Evolutionary conservation across 2,329 filamentous ascomycete species (phyloP).

Genomic region (Septoria petroselini): DNA sequence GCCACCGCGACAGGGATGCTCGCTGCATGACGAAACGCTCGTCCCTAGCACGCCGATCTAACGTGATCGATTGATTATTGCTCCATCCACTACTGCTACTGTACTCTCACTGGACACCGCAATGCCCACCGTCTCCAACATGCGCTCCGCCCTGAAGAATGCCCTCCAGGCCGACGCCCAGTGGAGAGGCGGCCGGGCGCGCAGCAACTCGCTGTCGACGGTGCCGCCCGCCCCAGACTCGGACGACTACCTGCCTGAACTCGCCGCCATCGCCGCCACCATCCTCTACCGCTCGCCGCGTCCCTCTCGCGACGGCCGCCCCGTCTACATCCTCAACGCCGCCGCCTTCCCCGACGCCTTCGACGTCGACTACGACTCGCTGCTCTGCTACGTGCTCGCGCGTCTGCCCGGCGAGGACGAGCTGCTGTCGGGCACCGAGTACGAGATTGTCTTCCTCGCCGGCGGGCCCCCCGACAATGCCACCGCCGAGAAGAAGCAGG

Average conservation of each 20-base stretch:
- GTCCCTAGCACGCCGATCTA: too few relatives aligned
- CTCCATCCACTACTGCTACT: too few relatives aligned
- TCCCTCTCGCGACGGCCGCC: constrained; percentile 49
- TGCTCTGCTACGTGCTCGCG: constrained; percentile 55
- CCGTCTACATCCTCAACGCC: constrained; percentile 55
- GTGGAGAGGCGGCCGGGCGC: constrained; percentile 25
- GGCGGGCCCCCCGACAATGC: constrained; percentile 50
- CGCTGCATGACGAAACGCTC: too few relatives aligned
- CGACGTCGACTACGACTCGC: constrained; percentile 53
- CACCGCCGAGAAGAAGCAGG: constrained; percentile 46
- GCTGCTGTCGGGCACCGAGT: constrained; percentile 52
- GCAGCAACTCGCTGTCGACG: constrained; percentile 46
- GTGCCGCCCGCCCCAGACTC: constrained; percentile 47
- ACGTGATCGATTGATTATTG: too few relatives aligned
- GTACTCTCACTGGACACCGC: too few relatives aligned
- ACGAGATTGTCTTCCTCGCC: constrained; percentile 58
- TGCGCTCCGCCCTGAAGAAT: constrained; percentile 30
- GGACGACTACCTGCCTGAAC: constrained; percentile 47
- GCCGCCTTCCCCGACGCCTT: constrained; percentile 55
- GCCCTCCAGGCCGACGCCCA: constrained; percentile 34
- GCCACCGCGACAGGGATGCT: too few relatives aligned
- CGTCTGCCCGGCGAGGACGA: constrained; percentile 56
- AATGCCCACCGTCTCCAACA: constrained; percentile 3
- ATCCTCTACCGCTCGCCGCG: constrained; percentile 55
- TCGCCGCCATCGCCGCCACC: constrained; percentile 51